phyloP scores from a whole-genome alignment of 2,329 filamentous ascomycete species.

The Trichothecium sympodiale region DNA sequence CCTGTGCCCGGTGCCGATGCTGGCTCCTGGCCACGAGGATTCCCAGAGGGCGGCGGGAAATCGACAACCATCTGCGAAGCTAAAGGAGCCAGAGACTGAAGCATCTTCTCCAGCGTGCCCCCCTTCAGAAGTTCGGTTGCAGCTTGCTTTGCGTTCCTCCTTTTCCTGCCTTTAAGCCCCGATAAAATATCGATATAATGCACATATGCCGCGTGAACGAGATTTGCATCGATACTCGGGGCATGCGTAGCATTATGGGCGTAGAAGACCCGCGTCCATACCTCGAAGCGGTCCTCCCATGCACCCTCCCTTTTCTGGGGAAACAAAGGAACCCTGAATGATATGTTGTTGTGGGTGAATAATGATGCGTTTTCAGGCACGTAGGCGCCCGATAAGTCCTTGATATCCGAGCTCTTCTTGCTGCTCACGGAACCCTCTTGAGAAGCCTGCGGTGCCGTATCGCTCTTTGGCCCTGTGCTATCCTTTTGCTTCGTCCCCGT shows the following conservation, averaged over 20 bases:
- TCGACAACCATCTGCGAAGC: not conserved
- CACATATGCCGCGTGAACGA: conserved; percentile 15
- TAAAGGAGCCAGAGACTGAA: conserved; percentile 10
- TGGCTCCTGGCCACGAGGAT: too few relatives aligned
- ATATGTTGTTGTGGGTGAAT: conserved; percentile 10
- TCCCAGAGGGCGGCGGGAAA: too few relatives aligned
- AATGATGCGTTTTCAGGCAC: conserved; percentile 10
- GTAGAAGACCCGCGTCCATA: conserved; percentile 21
- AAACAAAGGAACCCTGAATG: conserved; percentile 17
- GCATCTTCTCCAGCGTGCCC: conserved; percentile 12
- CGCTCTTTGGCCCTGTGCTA: not conserved
- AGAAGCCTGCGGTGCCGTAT: not conserved
- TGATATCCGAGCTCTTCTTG: not conserved
- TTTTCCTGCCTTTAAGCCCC: conserved; percentile 20
- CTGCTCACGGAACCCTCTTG: too few relatives aligned
- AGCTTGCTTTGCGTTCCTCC: conserved; percentile 17
- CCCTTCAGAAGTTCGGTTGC: conserved; percentile 14
- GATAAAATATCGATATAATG: conserved; percentile 19
- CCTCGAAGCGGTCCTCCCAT: conserved; percentile 22
- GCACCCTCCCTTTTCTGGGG: conserved; percentile 16
- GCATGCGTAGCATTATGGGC: conserved; percentile 13
- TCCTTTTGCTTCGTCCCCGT: not conserved
- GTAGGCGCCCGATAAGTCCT: conserved; percentile 6
- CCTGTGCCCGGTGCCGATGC: too few relatives aligned
- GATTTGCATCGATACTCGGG: conserved; percentile 11